Base-by-base conservation (phyloP, 495 filamentous ascomycete genomes). In the Penicillium egyptiacum region DNA sequence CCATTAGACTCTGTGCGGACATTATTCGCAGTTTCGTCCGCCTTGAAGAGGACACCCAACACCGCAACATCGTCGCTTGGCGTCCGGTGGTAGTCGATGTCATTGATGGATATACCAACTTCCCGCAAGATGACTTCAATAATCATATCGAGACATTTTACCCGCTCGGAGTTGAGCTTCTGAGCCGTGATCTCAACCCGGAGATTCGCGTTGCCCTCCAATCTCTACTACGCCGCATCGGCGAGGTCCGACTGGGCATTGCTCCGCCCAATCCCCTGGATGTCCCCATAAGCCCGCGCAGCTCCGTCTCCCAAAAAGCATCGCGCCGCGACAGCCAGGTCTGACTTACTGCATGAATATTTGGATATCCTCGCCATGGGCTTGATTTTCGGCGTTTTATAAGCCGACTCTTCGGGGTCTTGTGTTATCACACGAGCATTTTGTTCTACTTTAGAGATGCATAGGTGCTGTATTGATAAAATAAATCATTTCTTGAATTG, bases 81-180 rank as follows among this genome's bases (percentile, higher is more conserved):
- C 80, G 94, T 33, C 94, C 94, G 1, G 95, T 98, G 1, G 94
- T 98, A 4, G 91, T 98, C 8, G 94, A 96, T 68, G 94, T 98
- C n/a, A 78, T 98, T 31, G 92, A 98, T 60, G 92, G 95, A 2
- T 98, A 92, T 68, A 89, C 85, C 9, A 88, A 88, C 42, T 98
- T 97, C 74, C 89, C 90, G 0, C 76, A 79, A n/a, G 86, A 87
- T 35, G 91, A 86, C 47, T 98, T 98, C 61, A 81, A 83, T 53
- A 86, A 85, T 52, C 85, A 97, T 56, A 80, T 96, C 14, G 76
- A 82, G 35, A 85, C 80, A 1, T 96, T 98, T 72, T 96, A 96
- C 64, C 90, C 94, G 2, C 75, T 97, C 6, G 82, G 81, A 19
- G 83, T 98, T 1, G 93, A 95, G 49, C 67, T 98, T n/a, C 73